Percentiles rank a stretch among this genome's conserved stretches.
These are phyloP conservation scores for Ophiostoma montium DNA, from an alignment of 2,329 filamentous ascomycete genomes.

Conservation along the genomic window DNA sequence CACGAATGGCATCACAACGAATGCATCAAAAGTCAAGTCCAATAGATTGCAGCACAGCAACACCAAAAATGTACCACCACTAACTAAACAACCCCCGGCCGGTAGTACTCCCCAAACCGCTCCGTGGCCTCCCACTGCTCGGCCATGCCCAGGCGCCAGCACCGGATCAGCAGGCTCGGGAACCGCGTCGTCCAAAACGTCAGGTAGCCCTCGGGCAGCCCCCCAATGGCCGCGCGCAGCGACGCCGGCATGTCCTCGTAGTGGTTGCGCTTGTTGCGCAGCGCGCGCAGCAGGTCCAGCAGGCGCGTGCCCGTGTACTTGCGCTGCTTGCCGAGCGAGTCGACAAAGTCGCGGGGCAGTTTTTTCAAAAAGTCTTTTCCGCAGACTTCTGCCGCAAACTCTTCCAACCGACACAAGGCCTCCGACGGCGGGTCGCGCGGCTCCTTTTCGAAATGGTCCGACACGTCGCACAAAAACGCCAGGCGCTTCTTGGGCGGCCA, in stretches of 20 bases:
- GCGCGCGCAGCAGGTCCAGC: constrained; percentile 72
- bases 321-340: constrained; percentile 81
- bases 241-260: constrained; percentile 89
- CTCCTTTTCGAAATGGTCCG: constrained; percentile 92
- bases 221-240: constrained; percentile 55
- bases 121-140: constrained; percentile 48
- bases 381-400: constrained; percentile 36
- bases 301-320: constrained; percentile 81
- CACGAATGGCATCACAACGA: too few species aligned
- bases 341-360: constrained; percentile 70
- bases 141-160: constrained; percentile 60
- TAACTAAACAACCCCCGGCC: neutral
- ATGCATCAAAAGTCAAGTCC: too few species aligned
- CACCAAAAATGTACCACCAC: neutral
- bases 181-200: constrained; percentile 72
- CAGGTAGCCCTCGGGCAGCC: constrained; percentile 67
- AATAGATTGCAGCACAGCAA: too few species aligned
- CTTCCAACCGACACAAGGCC: constrained; percentile 47
- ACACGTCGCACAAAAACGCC: constrained; percentile 88
- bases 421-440: constrained; percentile 65
- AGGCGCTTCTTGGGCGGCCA: constrained; percentile 84
- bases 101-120: constrained; percentile 60
- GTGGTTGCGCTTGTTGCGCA: constrained; percentile 94
- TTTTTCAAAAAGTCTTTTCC: constrained; percentile 60
- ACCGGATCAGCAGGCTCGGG: constrained; percentile 62